Evolutionary conservation across 768 basidiomycete genomes (phyloP), one percentile per base, ranked within the genome.

Genomic region (Podaxis sp.): DNA sequence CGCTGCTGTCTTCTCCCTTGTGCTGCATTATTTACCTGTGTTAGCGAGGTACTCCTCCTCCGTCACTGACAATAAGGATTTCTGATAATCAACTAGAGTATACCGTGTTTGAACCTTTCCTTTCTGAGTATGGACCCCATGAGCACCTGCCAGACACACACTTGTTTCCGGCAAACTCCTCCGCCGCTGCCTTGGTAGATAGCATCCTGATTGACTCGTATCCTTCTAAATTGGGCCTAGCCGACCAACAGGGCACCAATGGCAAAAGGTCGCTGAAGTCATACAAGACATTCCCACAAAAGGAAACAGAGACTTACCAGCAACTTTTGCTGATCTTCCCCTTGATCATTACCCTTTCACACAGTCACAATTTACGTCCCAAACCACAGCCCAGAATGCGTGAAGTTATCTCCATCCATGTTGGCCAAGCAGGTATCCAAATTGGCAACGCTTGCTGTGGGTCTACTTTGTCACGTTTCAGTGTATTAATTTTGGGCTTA

Each of bases 381-480:
- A 7, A 32, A 32, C 28, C 28, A 32, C 28, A 32, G 28, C 44
- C 61, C 65, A 71, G 69, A 54, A 91, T 92, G 90, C 88, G 90
- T 76, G 90, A 92, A 88, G 93, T 97, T 72, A 95, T 97, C 77
- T 95, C 93, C 72, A 78, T 97, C 66, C 93, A 97, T 72, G 93
- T 97, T 70, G 95, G 95, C 66, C 96, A 99, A 81, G 96, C 96
- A 73, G 94, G 94, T 81, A 87, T 93, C 61, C 90, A 93, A 74
- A 92, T 92, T 65, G 90, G 90, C 68, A 98, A 97, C 77, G 94
- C 96, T 66, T 98, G 94, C 81, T 96, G 95, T 92, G 72, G 78
- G 90, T 82, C 55, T 16, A 44, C 51, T 47, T 46, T 51, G 53
- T 64, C 61, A 35, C 61, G 60, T 10, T 23, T 25, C 1, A 27